A percentile compares a stretch with the other conserved stretches of the same genome.
Conservation (phyloP, 768 basidiomycete species). For the Leccinum obscurum region DNA sequence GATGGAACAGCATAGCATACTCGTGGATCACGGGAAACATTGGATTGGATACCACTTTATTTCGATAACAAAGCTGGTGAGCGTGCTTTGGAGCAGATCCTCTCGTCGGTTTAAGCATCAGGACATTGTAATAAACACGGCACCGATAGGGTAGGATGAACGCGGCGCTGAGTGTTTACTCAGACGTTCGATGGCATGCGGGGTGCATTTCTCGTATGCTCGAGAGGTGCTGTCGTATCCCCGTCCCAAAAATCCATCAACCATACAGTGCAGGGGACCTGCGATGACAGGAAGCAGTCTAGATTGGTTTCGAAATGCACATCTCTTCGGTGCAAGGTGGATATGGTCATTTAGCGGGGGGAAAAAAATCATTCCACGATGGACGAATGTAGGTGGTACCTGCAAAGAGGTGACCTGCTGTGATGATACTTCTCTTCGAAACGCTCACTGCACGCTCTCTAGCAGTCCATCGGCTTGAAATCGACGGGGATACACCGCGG, state of each 20-base stretch:
- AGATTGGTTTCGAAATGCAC: constrained; percentile 14
- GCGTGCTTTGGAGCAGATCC: not conserved
- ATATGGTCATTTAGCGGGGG: constrained; percentile 16
- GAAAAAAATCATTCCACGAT: constrained; percentile 13
- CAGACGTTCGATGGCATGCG: not conserved
- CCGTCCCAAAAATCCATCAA: not conserved
- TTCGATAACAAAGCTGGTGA: not conserved
- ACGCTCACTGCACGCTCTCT: not conserved
- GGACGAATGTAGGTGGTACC: constrained; percentile 16
- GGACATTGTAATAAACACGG: not conserved
- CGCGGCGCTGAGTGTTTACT: not conserved
- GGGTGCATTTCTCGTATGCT: not conserved
- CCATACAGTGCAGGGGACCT: not conserved
- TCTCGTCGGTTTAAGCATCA: not conserved
- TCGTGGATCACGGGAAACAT: not conserved
- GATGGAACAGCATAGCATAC: not conserved
- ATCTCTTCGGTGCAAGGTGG: constrained; percentile 9
- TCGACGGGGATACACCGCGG: constrained; percentile 18
- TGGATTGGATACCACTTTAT: not conserved
- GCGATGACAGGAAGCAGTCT: constrained; percentile 13
- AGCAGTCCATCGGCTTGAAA: constrained; percentile 10
- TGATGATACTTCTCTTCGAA: not conserved
- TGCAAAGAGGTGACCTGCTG: constrained; percentile 12
- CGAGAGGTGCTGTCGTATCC: not conserved
- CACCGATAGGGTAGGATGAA: not conserved